Conservation (phyloP, 2,329 filamentous ascomycete species). For the Fusarium liriodendri region DNA sequence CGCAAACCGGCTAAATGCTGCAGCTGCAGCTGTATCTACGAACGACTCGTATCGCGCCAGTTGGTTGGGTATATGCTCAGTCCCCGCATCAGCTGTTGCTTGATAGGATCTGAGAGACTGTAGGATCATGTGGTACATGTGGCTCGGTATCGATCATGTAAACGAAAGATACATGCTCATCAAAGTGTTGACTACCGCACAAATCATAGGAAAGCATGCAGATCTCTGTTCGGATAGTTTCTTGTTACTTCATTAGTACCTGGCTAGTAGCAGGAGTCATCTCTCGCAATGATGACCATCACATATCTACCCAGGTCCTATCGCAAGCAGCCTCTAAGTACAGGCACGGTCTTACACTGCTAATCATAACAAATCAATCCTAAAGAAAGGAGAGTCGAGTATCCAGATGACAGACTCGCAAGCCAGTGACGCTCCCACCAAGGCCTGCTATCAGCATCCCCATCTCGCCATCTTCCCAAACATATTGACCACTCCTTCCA, state of each 20-base stretch:
- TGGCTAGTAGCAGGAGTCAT: neutral
- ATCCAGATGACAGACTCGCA: neutral
- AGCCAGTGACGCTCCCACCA: neutral
- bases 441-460: neutral
- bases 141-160: neutral
- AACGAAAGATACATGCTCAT: neutral
- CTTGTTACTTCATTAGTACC: neutral
- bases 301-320: neutral
- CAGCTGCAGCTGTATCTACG: neutral
- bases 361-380: neutral
- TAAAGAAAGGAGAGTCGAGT: neutral
- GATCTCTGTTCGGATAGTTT: neutral
- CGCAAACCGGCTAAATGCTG: neutral
- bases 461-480: neutral
- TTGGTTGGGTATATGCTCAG: neutral
- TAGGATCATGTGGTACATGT: neutral
- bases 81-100: neutral
- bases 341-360: neutral
- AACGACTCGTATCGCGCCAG: neutral
- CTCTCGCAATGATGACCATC: neutral
- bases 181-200: neutral
- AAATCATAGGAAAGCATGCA: neutral
- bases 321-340: neutral
- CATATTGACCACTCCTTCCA: neutral
- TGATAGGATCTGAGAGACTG: neutral